A percentile compares a stretch with the other conserved stretches of the same genome.
These are phyloP conservation scores for Colletotrichum coccodes DNA, from an alignment of 2,329 filamentous ascomycete genomes.

Conservation along the genomic window DNA sequence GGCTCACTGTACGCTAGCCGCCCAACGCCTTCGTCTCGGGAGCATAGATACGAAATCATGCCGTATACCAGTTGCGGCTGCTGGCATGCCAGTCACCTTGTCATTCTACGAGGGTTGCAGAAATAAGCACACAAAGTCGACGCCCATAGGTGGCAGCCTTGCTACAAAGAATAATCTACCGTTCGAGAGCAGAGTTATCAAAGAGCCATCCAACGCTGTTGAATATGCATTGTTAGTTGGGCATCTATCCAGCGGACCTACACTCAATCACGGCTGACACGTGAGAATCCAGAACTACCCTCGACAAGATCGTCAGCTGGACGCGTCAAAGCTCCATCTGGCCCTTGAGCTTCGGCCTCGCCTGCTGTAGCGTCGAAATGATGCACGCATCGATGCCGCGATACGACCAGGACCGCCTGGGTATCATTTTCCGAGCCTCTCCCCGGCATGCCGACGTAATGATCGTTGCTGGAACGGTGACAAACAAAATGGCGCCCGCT, in stretches of 20 bases:
- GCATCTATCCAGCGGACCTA: background rate
- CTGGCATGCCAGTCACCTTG: too few species aligned
- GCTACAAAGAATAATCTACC: background rate
- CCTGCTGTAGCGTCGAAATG: conserved; percentile 72
- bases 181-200: background rate
- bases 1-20: too few species aligned
- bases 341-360: conserved; percentile 70
- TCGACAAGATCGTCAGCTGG: conserved; percentile 68
- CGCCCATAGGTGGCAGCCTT: background rate
- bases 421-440: conserved; percentile 74
- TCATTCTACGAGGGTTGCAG: background rate
- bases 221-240: conserved; percentile 35
- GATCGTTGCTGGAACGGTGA: conserved; percentile 74
- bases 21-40: too few species aligned
- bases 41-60: too few species aligned
- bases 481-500: conserved; percentile 76
- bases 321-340: conserved; percentile 67
- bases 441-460: conserved; percentile 73
- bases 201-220: conserved; percentile 14
- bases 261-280: background rate
- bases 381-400: conserved; percentile 71
- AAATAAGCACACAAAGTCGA: background rate
- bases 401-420: conserved; percentile 72
- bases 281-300: conserved; percentile 54
- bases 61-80: too few species aligned